Base-by-base conservation (phyloP, 108 stramenopile genomes). In the Heterococcus sp. region DNA sequence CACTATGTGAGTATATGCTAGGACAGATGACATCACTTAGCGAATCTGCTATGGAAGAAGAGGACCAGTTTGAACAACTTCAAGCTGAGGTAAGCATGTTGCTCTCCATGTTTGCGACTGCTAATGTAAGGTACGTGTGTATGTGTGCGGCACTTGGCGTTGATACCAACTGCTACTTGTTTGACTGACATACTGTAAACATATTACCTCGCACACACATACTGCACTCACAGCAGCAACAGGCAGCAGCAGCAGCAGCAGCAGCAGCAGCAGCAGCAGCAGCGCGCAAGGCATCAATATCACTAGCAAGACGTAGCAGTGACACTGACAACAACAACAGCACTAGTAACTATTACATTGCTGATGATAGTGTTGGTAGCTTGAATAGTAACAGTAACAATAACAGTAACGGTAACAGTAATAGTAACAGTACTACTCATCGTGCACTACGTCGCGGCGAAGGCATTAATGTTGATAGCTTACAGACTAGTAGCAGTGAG, bases 1-100 rank as follows among this genome's bases (percentile, higher is more conserved):
- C 35, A 11, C 71, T 81, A 34, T 81, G 71, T 32, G 79, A 81
- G 79, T 81, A 72, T 66, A 81, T 81, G 68, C 71, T 81, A 2
- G 65, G 79, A 14, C 64, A 70, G 35, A 81, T 81, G 79, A 71
- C 79, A 31, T 63, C 71, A 27, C 32, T 14, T 27, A 37, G 11
- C 35, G 28, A 71, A 3, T 35, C 27, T 21, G 46, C 46, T 14
- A 21, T 21, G 46, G 46, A 58, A 8, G 46, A 8, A 21, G 46
- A 58, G 46, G 46, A n/a, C n/a, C n/a, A n/a, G n/a, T n/a, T n/a
- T n/a, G n/a, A n/a, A n/a, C n/a, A n/a, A n/a, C n/a, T n/a, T n/a
- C 46, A 58, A 58, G 46, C 46, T 58, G 46, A 14, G 46, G 46
- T 21, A 58, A 58, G 46, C 46, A 58, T 8, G 46, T 58, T 21